Conservation (phyloP, 2,329 filamentous ascomycete species). For the Penicillium palitans region DNA sequence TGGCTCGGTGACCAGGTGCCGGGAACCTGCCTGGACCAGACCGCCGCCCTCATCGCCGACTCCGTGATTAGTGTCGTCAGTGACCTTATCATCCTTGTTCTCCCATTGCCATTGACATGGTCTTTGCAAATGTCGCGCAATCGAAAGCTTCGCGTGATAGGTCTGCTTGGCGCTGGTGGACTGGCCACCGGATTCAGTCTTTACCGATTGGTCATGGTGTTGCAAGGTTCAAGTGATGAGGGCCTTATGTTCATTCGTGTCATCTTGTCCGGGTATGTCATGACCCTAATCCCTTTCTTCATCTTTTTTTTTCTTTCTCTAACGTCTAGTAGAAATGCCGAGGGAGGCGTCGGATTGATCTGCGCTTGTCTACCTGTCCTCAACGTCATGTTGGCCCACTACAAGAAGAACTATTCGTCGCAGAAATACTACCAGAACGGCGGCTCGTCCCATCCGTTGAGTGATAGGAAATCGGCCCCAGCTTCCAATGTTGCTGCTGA, state of each 20-base stretch:
- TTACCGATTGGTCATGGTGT: conserved; percentile 40
- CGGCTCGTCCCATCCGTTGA: conserved; percentile 30
- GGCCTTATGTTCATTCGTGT: conserved; percentile 40
- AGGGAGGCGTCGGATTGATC: conserved; percentile 40
- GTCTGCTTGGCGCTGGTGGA: conserved; percentile 41
- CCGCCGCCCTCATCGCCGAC: conserved; percentile 40
- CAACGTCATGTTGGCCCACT: conserved; percentile 32
- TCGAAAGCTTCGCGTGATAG: conserved; percentile 41
- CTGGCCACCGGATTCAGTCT: conserved; percentile 42
- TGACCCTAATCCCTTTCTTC: too few species aligned
- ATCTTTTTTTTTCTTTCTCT: background rate
- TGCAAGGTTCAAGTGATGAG: conserved; percentile 35
- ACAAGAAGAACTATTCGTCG: conserved; percentile 30
- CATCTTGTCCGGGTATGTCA: conserved; percentile 41
- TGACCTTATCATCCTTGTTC: conserved; percentile 39
- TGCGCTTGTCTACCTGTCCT: conserved; percentile 41
- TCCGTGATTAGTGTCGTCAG: conserved; percentile 42
- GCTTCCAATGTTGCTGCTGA: conserved; percentile 21
- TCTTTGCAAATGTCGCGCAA: conserved; percentile 41
- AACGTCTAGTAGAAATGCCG: conserved; percentile 34
- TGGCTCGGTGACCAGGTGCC: conserved; percentile 29
- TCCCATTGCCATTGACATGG: conserved; percentile 42
- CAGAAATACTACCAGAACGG: conserved; percentile 31
- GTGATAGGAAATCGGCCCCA: conserved; percentile 23
- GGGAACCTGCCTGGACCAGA: conserved; percentile 40